phyloP scores from a whole-genome alignment of 805 yeast species.

The Metschnikowia santaceciliae region DNA sequence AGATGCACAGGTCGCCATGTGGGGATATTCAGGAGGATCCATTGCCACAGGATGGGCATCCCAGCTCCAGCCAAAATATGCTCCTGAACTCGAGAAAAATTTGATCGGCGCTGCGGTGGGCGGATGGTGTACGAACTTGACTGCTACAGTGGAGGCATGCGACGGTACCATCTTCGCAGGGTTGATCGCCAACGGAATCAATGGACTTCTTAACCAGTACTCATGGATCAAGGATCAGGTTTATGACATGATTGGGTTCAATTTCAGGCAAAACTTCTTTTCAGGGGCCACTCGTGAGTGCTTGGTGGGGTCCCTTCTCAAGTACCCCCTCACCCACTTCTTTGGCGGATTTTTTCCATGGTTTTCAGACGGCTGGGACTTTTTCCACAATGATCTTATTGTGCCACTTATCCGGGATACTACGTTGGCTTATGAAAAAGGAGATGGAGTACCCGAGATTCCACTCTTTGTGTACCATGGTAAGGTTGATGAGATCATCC shows the following conservation, averaged over 20 bases:
- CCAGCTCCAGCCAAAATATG: conserved; percentile 33
- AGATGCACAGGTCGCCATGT: conserved; percentile 23
- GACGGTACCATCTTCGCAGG: conserved; percentile 30
- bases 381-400: not conserved
- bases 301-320: not conserved
- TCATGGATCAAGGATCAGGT: conserved; percentile 18
- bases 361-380: not conserved
- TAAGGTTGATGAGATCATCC: conserved; percentile 21
- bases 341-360: not conserved
- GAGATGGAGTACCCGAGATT: conserved; percentile 18
- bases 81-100: conserved; percentile 24
- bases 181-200: conserved; percentile 25
- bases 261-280: not conserved
- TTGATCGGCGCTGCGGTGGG: conserved; percentile 33
- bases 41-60: conserved; percentile 39
- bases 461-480: conserved; percentile 27
- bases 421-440: conserved; percentile 4
- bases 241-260: not conserved
- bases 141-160: conserved; percentile 22
- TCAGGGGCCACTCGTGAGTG: not conserved
- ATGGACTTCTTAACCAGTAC: conserved; percentile 30
- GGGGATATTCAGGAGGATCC: conserved; percentile 40
- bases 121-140: conserved; percentile 33
- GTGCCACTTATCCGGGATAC: conserved; percentile 1
- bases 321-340: not conserved